Percentiles rank a stretch among this genome's conserved stretches.
These are phyloP conservation scores for Sclerotinia sclerotiorum DNA, from an alignment of 2,329 filamentous ascomycete genomes.

Conservation along the genomic window DNA sequence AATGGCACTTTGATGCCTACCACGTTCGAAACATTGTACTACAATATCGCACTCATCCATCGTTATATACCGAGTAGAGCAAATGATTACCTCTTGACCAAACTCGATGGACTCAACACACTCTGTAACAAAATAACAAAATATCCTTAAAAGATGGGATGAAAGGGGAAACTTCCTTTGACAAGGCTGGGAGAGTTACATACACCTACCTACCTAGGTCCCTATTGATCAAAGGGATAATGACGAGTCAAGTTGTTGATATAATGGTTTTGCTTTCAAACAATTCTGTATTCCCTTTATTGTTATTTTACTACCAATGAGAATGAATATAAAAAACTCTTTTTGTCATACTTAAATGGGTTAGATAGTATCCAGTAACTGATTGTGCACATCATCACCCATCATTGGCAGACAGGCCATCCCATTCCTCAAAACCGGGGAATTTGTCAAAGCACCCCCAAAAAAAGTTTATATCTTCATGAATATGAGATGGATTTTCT, in stretches of 20 bases:
- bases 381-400: neutral
- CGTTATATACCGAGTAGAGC: neutral
- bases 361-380: neutral
- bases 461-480: neutral
- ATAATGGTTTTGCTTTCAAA: neutral
- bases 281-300: neutral
- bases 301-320: neutral
- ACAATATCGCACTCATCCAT: neutral
- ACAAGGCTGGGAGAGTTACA: constrained; percentile 4
- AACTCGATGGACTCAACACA: too few species aligned
- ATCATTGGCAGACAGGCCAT: neutral
- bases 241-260: neutral
- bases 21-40: constrained; percentile 4
- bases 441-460: constrained; percentile 4
- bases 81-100: neutral
- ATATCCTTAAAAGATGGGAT: neutral
- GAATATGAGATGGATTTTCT: neutral
- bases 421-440: constrained; percentile 3
- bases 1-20: too few species aligned
- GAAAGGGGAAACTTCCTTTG: neutral
- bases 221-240: too few species aligned
- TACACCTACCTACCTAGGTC: too few species aligned
- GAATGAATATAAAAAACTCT: neutral
- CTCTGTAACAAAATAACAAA: neutral
- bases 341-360: neutral